A percentile compares a stretch with the other conserved stretches of the same genome.
Evolutionary conservation across 148 eudicot species (phyloP).

Genomic region (Talinum fruticosum): DNA sequence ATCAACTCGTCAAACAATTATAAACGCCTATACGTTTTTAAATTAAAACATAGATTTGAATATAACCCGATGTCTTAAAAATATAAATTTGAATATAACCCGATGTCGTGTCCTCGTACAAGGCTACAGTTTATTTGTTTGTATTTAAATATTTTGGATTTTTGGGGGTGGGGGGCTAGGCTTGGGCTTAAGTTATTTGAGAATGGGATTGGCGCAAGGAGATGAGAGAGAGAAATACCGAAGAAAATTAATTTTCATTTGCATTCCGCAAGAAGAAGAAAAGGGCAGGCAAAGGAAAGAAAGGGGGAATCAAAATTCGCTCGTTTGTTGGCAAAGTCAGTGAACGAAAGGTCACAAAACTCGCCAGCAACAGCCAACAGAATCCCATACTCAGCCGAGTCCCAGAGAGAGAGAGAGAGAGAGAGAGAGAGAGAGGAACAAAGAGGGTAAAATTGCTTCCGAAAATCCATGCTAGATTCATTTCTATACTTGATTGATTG

Average conservation of each 20-base stretch:
- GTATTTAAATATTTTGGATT: too few species aligned
- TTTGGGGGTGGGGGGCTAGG: too few species aligned
- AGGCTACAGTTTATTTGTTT: too few species aligned
- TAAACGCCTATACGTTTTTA: too few species aligned
- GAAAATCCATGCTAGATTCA: not conserved
- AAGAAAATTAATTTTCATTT: not conserved
- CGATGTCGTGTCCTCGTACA: too few species aligned
- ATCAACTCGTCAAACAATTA: too few species aligned
- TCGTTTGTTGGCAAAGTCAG: not conserved
- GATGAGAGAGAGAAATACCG: not conserved
- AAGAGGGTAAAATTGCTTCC: not conserved
- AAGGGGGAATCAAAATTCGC: not conserved
- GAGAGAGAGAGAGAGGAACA: not conserved
- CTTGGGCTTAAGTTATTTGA: too few species aligned
- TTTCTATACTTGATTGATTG: not conserved
- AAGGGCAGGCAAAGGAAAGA: not conserved
- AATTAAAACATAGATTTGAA: too few species aligned
- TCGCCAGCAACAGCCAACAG: not conserved
- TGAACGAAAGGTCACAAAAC: conserved; percentile 2
- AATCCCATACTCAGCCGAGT: not conserved
- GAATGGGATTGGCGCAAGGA: not conserved
- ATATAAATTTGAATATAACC: too few species aligned
- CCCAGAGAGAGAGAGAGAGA: not conserved
- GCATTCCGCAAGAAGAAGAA: not conserved
- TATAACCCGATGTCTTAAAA: too few species aligned